Conservation (phyloP, 2,329 filamentous ascomycete species). For the Clathrospora elynae region DNA sequence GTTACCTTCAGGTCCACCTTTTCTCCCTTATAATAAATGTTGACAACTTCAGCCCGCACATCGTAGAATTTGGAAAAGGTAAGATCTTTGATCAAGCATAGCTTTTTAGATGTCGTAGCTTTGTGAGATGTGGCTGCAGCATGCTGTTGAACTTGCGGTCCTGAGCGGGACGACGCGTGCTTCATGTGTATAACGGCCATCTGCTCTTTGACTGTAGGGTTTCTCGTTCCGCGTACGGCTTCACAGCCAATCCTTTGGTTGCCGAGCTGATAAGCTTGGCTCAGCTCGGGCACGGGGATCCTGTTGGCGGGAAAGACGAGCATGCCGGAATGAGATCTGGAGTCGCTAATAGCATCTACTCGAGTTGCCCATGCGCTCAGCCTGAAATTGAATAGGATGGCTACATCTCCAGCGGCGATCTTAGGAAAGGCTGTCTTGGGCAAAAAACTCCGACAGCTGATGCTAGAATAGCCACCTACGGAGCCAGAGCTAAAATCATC, state of each 20-base stretch:
- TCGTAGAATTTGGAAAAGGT: conserved; percentile 65
- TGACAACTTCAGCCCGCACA: conserved; percentile 73
- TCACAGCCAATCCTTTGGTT: conserved; percentile 18
- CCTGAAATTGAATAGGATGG: conserved; percentile 59
- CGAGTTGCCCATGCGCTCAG: conserved; percentile 23
- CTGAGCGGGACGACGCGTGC: conserved; percentile 22
- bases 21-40: conserved; percentile 54
- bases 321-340: not conserved
- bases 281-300: conserved; percentile 27
- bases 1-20: conserved; percentile 32
- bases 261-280: conserved; percentile 26
- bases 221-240: conserved; percentile 5
- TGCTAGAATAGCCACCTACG: conserved; percentile 22
- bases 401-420: conserved; percentile 63
- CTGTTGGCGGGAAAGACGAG: conserved; percentile 25
- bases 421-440: conserved; percentile 48
- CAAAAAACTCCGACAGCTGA: conserved; percentile 35
- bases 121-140: conserved; percentile 12
- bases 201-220: conserved; percentile 27
- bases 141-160: conserved; percentile 22
- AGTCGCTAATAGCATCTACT: conserved; percentile 18
- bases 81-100: conserved; percentile 68
- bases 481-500: conserved; percentile 40
- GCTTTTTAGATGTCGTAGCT: conserved; percentile 14
- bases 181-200: conserved; percentile 34